Percentiles rank a stretch among this genome's conserved stretches.
phyloP scores from a whole-genome alignment of 2,329 filamentous ascomycete genomes.

The Incumbomyces lentus region DNA sequence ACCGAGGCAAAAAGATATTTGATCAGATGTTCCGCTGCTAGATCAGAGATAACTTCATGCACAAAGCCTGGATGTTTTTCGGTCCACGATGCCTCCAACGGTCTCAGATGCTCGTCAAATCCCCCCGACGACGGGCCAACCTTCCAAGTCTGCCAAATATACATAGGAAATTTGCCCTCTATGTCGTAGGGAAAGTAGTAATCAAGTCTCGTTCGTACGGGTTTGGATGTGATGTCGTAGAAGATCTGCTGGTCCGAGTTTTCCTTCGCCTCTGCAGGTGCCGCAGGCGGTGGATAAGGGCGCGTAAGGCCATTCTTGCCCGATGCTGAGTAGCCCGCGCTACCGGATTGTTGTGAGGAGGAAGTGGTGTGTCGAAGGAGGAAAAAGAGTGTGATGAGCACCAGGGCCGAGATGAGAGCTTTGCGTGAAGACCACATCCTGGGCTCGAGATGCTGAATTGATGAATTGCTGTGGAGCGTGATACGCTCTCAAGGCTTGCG shows the following conservation, averaged over 20 bases:
- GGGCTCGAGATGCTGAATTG: not conserved
- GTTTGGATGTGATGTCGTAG: conserved; percentile 60
- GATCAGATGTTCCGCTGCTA: conserved; percentile 70
- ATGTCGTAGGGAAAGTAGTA: conserved; percentile 94
- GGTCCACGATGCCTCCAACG: conserved; percentile 82
- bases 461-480: not conserved
- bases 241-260: conserved; percentile 50
- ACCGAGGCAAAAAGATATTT: conserved; percentile 76
- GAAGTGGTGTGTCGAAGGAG: conserved; percentile 54
- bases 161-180: conserved; percentile 80
- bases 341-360: conserved; percentile 23
- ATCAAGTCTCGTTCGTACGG: conserved; percentile 67
- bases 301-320: conserved; percentile 21
- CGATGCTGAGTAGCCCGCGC: conserved; percentile 25
- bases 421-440: conserved; percentile 37
- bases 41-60: conserved; percentile 93
- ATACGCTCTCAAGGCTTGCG: not conserved
- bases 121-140: conserved; percentile 64
- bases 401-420: conserved; percentile 60
- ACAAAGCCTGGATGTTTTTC: conserved; percentile 80
- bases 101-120: conserved; percentile 65
- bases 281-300: conserved; percentile 21
- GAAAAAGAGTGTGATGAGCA: conserved; percentile 59
- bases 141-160: conserved; percentile 99
- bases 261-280: conserved; percentile 31